These are phyloP conservation scores for Debaryomyces maramus DNA, from an alignment of 805 yeast genomes.

Conservation along the genomic window DNA sequence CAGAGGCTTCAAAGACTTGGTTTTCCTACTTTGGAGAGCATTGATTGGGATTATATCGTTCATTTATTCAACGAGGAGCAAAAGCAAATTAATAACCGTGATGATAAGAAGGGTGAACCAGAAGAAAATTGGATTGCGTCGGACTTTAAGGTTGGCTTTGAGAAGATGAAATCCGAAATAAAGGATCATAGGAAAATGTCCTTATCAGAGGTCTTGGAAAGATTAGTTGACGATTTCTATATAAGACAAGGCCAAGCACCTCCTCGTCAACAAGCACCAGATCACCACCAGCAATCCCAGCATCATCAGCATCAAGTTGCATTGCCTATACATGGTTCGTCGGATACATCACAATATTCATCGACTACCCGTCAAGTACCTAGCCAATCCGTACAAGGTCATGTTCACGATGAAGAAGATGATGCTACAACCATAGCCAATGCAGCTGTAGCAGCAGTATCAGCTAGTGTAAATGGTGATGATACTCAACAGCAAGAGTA, in stretches of 20 bases:
- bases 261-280: conserved; percentile 1
- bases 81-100: background rate
- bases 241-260: conserved; percentile 8
- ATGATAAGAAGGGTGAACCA: conserved; percentile 4
- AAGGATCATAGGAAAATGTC: conserved; percentile 35
- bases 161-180: conserved; percentile 53
- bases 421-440: conserved; percentile 36
- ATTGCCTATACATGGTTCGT: conserved; percentile 2
- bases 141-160: conserved; percentile 64
- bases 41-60: conserved; percentile 38
- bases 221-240: conserved; percentile 13
- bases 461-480: conserved; percentile 26
- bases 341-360: conserved; percentile 1
- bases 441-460: conserved; percentile 40
- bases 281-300: background rate
- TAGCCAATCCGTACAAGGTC: background rate
- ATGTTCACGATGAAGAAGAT: conserved; percentile 12
- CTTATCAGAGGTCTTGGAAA: conserved; percentile 15
- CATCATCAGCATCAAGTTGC: conserved; percentile 3
- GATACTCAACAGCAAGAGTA: conserved; percentile 36
- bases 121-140: conserved; percentile 50
- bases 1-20: conserved; percentile 26
- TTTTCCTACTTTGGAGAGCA: conserved; percentile 23
- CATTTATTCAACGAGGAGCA: conserved; percentile 27
- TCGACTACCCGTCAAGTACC: conserved; percentile 1